Conservation (phyloP, 2,329 filamentous ascomycete species). For the Xylaria arbuscula region DNA sequence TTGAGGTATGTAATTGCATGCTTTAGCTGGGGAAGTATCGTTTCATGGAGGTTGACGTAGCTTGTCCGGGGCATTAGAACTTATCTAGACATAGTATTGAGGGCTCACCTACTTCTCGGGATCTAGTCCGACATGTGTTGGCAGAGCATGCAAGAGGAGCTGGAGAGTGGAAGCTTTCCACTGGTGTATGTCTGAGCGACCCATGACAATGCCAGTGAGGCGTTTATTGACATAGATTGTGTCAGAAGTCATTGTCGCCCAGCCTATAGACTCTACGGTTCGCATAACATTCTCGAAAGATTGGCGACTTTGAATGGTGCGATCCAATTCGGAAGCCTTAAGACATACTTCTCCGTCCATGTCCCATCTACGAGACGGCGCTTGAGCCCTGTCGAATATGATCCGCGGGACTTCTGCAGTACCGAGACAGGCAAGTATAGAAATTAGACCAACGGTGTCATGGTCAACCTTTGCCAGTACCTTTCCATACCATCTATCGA, state of each 20-base stretch:
- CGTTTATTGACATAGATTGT: not conserved
- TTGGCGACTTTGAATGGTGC: not conserved
- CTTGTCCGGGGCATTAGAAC: not conserved
- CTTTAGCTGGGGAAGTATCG: not conserved
- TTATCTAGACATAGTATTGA: not conserved
- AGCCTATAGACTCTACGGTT: not conserved
- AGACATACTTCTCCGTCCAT: constrained; percentile 3
- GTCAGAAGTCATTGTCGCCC: not conserved
- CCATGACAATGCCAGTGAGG: not conserved
- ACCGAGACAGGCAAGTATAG: not conserved
- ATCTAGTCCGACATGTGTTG: not conserved
- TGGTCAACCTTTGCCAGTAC: not conserved
- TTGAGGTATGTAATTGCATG: not conserved
- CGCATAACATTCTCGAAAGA: not conserved
- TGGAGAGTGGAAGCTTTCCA: not conserved
- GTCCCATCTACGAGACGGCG: not conserved
- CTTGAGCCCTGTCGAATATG: not conserved
- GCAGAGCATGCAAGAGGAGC: not conserved
- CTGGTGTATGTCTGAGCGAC: not conserved
- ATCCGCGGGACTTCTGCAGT: not conserved
- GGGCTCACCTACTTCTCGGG: not conserved
- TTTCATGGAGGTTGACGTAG: not conserved
- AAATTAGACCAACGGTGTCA: not conserved
- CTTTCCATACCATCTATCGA: not conserved
- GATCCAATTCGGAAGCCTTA: not conserved